Evolutionary conservation across 2,329 filamentous ascomycete genomes (phyloP), one percentile per base, ranked within the genome.

Genomic region (Aspergillus fumigatiaffinis): DNA sequence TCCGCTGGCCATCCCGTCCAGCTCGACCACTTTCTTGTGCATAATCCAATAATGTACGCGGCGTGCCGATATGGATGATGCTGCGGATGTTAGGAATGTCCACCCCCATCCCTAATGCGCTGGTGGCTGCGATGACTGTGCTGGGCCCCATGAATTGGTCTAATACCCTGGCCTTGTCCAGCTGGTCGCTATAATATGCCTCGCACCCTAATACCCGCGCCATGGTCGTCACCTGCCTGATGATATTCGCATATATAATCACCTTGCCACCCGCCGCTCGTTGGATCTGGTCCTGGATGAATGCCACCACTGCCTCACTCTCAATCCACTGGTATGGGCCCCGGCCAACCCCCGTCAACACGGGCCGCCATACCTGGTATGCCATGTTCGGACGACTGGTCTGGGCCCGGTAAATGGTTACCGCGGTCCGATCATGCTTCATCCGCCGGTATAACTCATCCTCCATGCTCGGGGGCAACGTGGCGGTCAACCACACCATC

Each of bases 401-500:
- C 38, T 2, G 5, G 38, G 38, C 38, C 38, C 2, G 1, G 38
- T 42, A 42, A 9, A 42, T 42, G 3, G n/a, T 42, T 2, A 42
- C 2, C 0, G n/a, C 2, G 1, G 6, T 2, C 20, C 3, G 3
- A 3, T 42, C n/a, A 42, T 42, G 6, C 20, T 42, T 42, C 1
- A 42, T 42, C 38, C 3, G 6, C n/a, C 3, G 1, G 38, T 6
- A 42, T 42, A 59, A 53, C 2, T 38, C 10, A 0, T 12, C 9
- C 44, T 63, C 61, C 12, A 51, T 14, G 1, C 3, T 51, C 0
- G 55, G 59, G 12, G 56, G 61, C 5, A 63, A 49, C 20, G 25
- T 62, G n/a, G 55, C 55, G 7, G 55, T 62, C 3, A 62, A 53
- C 20, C 54, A 60, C 7, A 62, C 57, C 7, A 60, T 51, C 57